phyloP scores from a whole-genome alignment of 495 filamentous ascomycete species.

The Penicillium bialowiezense region DNA sequence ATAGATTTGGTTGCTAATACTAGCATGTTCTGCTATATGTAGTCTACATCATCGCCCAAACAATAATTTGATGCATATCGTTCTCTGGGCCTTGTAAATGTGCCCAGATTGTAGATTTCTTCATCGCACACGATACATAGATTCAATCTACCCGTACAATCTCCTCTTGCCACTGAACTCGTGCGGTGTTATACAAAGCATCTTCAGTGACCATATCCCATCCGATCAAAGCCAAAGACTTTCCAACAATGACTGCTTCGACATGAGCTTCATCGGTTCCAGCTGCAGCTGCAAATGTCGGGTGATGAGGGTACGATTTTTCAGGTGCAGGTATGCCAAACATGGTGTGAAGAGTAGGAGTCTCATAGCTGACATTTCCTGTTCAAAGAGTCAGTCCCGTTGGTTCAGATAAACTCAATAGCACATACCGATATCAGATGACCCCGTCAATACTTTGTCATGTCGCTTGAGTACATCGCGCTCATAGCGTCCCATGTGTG shows the following conservation, averaged over 20 bases:
- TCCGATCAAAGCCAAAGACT: constrained; percentile 52
- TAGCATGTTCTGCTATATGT: too few species aligned
- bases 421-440: constrained; percentile 55
- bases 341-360: constrained; percentile 59
- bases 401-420: background rate
- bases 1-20: too few species aligned
- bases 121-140: background rate
- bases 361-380: constrained; percentile 63
- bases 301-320: constrained; percentile 55
- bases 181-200: constrained; percentile 37
- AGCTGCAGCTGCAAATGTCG: constrained; percentile 55
- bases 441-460: constrained; percentile 47
- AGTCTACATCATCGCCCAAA: too few species aligned
- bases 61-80: too few species aligned
- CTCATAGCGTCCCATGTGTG: constrained; percentile 48
- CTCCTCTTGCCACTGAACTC: constrained; percentile 26
- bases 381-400: background rate
- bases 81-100: too few species aligned
- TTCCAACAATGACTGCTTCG: constrained; percentile 51
- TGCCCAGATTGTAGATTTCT: too few species aligned
- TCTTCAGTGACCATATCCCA: constrained; percentile 50
- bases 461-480: constrained; percentile 46
- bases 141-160: constrained; percentile 15
- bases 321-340: constrained; percentile 52
- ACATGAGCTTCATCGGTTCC: constrained; percentile 53